phyloP scores from a whole-genome alignment of 2,329 filamentous ascomycete genomes.

The Pseudogymnoascus sp. region DNA sequence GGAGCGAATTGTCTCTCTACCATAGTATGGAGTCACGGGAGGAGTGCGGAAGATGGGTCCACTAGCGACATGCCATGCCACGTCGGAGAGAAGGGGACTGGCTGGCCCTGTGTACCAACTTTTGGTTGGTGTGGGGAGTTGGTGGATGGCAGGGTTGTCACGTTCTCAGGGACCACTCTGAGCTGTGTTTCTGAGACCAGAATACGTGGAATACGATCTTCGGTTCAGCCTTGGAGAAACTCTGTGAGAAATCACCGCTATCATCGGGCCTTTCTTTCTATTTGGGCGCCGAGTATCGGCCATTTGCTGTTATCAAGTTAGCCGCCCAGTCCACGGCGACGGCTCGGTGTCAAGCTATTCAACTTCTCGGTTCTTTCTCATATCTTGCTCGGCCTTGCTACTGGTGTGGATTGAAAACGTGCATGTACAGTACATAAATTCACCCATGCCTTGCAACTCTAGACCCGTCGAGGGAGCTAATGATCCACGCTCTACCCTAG shows the following conservation, averaged over 20 bases:
- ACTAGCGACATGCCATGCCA: conserved; percentile 4
- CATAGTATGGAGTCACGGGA: conserved; percentile 1
- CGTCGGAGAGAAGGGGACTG: conserved; percentile 1
- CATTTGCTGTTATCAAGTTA: not conserved
- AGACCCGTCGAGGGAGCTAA: conserved; percentile 1
- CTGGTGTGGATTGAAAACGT: not conserved
- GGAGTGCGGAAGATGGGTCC: not conserved
- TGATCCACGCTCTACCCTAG: not conserved
- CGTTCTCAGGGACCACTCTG: not conserved
- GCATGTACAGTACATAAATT: not conserved
- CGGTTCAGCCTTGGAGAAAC: not conserved
- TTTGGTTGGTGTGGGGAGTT: not conserved
- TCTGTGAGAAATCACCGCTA: not conserved
- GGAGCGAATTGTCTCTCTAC: not conserved
- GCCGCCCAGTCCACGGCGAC: not conserved
- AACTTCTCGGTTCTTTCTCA: conserved; percentile 3
- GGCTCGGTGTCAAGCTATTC: not conserved
- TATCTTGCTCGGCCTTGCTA: not conserved
- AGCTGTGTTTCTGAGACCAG: not conserved
- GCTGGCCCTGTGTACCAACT: not conserved
- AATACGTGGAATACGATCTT: not conserved
- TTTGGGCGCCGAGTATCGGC: not conserved
- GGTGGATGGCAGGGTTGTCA: not conserved
- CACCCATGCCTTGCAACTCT: not conserved
- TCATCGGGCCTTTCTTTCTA: not conserved